A percentile compares a stretch with the other conserved stretches of the same genome.
Evolutionary conservation across 495 filamentous ascomycete genomes (phyloP).

Genomic region (Annulohypoxylon bovei): DNA sequence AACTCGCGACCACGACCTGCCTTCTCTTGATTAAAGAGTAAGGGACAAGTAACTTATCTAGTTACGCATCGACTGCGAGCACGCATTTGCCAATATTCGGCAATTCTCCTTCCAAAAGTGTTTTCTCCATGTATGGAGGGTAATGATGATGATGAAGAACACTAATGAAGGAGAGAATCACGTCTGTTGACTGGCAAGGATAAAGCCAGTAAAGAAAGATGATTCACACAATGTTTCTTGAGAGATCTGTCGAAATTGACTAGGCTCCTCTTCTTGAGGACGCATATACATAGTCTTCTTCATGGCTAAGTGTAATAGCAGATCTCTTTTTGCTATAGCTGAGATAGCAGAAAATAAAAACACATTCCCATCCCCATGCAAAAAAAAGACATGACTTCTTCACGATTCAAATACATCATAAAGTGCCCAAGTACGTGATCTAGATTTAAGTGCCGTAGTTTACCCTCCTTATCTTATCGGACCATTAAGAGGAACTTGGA

Average conservation of each 20-base stretch:
- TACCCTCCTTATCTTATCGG: conserved; percentile 29
- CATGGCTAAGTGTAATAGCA: conserved; percentile 18
- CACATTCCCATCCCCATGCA: neutral
- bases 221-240: conserved; percentile 20
- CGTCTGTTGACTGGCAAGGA: neutral
- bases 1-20: conserved; percentile 27
- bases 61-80: neutral
- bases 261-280: conserved; percentile 3
- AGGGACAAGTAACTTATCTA: neutral
- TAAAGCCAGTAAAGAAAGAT: conserved; percentile 1
- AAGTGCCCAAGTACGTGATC: neutral
- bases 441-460: conserved; percentile 1
- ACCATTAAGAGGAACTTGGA: neutral
- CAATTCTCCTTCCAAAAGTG: conserved; percentile 11
- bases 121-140: neutral
- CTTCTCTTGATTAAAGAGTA: conserved; percentile 42
- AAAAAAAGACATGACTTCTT: neutral
- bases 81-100: conserved; percentile 1
- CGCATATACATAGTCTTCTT: conserved; percentile 22
- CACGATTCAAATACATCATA: neutral
- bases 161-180: conserved; percentile 1
- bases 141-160: conserved; percentile 14
- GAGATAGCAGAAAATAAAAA: neutral
- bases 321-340: conserved; percentile 13
- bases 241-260: conserved; percentile 21